These are phyloP conservation scores for Heliamphora pulchella DNA, from an alignment of 179 eudicot species.

Conservation along the genomic window DNA sequence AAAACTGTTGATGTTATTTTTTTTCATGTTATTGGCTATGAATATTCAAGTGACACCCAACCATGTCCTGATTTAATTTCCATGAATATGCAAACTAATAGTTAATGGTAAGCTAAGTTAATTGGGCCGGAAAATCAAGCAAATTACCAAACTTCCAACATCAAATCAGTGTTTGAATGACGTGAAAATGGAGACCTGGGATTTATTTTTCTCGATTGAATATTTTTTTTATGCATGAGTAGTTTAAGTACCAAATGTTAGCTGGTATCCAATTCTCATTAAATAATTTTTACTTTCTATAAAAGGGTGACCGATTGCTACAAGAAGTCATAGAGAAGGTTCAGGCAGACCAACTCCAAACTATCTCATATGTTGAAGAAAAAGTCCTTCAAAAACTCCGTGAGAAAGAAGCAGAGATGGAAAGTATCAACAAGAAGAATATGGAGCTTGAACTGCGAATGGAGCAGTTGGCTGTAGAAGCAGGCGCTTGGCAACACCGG, in stretches of 20 bases:
- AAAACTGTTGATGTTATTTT: neutral
- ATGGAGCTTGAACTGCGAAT: slow-evolving; percentile 42
- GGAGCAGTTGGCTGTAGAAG: slow-evolving; percentile 46
- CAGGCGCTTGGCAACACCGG: slow-evolving; percentile 49
- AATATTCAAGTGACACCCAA: neutral
- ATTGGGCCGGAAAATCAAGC: neutral
- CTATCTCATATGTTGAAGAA: slow-evolving; percentile 42
- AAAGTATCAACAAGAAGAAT: slow-evolving; percentile 42
- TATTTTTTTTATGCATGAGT: no score
- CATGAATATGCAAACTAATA: neutral
- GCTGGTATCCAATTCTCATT: no score
- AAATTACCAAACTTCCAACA: neutral
- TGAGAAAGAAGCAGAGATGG: slow-evolving; percentile 45
- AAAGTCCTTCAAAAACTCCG: slow-evolving; percentile 39
- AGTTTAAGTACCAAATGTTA: no score
- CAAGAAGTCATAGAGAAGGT: slow-evolving; percentile 48
- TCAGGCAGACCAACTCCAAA: slow-evolving; percentile 44
- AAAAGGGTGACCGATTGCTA: slow-evolving; percentile 48
- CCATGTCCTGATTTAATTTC: neutral
- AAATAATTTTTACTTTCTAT: no score
- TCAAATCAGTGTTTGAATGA: neutral
- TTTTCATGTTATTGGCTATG: neutral
- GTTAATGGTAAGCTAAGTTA: neutral
- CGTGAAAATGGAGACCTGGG: neutral
- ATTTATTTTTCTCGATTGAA: neutral